Percentiles rank a stretch among this genome's conserved stretches.
phyloP scores from a whole-genome alignment of 305 asterid genomes.

The Solanum hybrid region DNA sequence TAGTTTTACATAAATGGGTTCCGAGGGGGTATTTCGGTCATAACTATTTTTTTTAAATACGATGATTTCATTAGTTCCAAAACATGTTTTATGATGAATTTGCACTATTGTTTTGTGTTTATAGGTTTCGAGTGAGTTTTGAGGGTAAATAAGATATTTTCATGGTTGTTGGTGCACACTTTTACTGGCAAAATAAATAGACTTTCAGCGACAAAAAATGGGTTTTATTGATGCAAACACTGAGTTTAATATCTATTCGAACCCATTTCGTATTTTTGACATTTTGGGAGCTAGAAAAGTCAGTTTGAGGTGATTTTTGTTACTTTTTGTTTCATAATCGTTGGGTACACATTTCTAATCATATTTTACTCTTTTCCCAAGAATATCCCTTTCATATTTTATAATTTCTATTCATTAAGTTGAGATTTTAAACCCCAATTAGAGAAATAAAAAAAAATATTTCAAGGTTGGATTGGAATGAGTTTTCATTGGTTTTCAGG shows the following conservation, averaged over 20 bases:
- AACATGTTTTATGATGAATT: too few species aligned
- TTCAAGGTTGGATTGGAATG: neutral
- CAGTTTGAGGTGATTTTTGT: too few species aligned
- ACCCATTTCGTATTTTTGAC: too few species aligned
- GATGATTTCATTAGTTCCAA: neutral
- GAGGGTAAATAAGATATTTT: neutral
- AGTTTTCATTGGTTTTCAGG: neutral
- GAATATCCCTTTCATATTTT: neutral
- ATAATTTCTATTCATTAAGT: neutral
- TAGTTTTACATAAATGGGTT: neutral
- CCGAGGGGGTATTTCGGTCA: neutral
- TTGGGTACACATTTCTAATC: neutral
- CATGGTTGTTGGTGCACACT: neutral
- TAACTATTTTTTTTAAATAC: neutral
- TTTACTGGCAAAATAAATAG: too few species aligned
- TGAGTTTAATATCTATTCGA: too few species aligned
- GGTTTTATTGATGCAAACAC: too few species aligned
- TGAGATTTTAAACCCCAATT: neutral
- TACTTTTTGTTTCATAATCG: too few species aligned
- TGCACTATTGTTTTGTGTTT: neutral
- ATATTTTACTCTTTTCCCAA: neutral
- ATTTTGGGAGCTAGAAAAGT: too few species aligned
- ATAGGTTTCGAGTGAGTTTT: neutral
- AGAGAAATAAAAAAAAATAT: neutral
- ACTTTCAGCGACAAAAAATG: too few species aligned